Evolutionary conservation across 495 filamentous ascomycete genomes (phyloP).

Genomic region (Cryomyces minteri): DNA sequence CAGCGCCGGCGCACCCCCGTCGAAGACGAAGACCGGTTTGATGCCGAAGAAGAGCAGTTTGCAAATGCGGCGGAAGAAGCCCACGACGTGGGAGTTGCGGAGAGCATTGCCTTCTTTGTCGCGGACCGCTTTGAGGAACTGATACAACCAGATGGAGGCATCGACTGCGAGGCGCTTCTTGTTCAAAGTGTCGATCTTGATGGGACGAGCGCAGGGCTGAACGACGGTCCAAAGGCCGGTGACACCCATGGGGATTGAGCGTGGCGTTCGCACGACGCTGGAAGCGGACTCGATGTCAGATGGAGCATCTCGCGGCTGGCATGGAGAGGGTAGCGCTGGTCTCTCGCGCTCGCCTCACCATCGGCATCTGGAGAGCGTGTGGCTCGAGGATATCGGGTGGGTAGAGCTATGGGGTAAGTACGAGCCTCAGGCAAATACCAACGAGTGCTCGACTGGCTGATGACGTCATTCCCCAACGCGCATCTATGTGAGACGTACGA

Average conservation of each 20-base stretch:
- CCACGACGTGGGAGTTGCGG: constrained; percentile 84
- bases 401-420: no score
- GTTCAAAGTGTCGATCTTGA: constrained; percentile 90
- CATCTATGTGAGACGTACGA: no score
- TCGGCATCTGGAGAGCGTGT: no score
- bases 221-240: constrained; percentile 92
- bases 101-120: constrained; percentile 97
- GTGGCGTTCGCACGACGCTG: no score
- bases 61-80: constrained; percentile 95
- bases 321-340: no score
- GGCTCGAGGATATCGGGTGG: no score
- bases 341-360: no score
- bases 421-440: no score
- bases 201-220: constrained; percentile 74
- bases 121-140: constrained; percentile 95
- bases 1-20: constrained; percentile 79
- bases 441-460: no score
- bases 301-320: no score
- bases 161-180: constrained; percentile 90
- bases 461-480: no score
- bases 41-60: constrained; percentile 96
- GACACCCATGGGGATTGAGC: constrained; percentile 57
- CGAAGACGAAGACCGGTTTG: constrained; percentile 92
- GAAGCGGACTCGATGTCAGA: no score
- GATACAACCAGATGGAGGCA: constrained; percentile 98